Evolutionary conservation across 2,329 filamentous ascomycete species (phyloP).

Genomic region (Leptographium lundbergii): DNA sequence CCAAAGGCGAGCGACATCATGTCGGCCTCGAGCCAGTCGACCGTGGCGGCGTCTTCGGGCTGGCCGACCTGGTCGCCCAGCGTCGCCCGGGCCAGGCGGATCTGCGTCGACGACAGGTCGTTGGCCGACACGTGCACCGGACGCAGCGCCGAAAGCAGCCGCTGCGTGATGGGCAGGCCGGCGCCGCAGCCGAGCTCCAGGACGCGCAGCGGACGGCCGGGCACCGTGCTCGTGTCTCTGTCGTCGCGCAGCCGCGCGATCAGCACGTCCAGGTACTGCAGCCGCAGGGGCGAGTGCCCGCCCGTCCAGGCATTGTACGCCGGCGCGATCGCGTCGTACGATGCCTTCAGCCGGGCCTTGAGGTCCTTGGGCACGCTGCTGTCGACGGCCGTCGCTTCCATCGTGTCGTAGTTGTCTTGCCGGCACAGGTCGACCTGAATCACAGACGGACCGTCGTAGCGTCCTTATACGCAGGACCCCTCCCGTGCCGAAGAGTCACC

Average conservation of each 20-base stretch:
- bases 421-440: too few relatives aligned
- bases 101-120: slow-evolving; percentile 27
- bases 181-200: slow-evolving; percentile 31
- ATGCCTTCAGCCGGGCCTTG: slow-evolving; percentile 21
- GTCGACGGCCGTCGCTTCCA: too few relatives aligned
- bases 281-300: slow-evolving; percentile 18
- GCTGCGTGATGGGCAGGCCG: slow-evolving; percentile 23
- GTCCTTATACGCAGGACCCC: too few relatives aligned
- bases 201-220: slow-evolving; percentile 10
- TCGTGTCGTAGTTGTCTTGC: too few relatives aligned
- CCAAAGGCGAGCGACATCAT: slow-evolving; percentile 24
- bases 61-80: slow-evolving; percentile 15
- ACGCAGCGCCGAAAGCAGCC: slow-evolving; percentile 17
- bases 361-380: slow-evolving; percentile 7
- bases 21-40: slow-evolving; percentile 23
- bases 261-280: slow-evolving; percentile 22
- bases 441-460: too few relatives aligned
- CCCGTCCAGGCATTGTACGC: slow-evolving; percentile 28
- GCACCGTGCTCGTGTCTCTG: not conserved
- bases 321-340: slow-evolving; percentile 22
- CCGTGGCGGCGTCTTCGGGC: too few relatives aligned
- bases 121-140: slow-evolving; percentile 22
- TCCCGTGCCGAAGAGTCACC: too few relatives aligned
- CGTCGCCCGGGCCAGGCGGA: slow-evolving; percentile 18
- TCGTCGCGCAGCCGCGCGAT: slow-evolving; percentile 17